These are phyloP conservation scores for Sicyos baderoa DNA, from an alignment of 306 rosid genomes.

Conservation along the genomic window DNA sequence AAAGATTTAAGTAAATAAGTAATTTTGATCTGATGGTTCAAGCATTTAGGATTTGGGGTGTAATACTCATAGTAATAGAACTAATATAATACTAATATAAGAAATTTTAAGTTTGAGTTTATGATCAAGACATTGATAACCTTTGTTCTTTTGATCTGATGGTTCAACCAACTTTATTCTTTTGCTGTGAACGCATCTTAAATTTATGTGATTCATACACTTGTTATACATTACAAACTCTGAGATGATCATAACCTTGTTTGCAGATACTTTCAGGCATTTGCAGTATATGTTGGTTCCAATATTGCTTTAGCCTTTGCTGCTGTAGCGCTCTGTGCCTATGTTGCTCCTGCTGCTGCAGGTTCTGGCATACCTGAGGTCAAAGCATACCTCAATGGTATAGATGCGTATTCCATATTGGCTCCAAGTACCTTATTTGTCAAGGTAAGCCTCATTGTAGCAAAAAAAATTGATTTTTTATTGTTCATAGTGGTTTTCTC, in stretches of 20 bases:
- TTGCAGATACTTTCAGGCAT: slow-evolving; percentile 63
- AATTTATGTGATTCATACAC: neutral
- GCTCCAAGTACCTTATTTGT: slow-evolving; percentile 76
- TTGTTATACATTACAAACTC: slow-evolving; percentile 10
- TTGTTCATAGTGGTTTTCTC: neutral
- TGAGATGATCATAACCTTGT: slow-evolving; percentile 25
- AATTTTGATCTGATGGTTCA: no score
- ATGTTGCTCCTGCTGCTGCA: slow-evolving; percentile 73
- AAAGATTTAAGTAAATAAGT: no score
- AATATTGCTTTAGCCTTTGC: slow-evolving; percentile 48
- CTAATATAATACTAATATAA: no score
- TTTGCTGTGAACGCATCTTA: no score
- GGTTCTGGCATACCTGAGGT: slow-evolving; percentile 95
- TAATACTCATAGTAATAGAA: no score
- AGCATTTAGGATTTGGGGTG: no score
- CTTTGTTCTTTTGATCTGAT: no score
- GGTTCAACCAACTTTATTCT: no score
- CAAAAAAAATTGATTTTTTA: no score
- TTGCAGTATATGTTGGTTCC: slow-evolving; percentile 36
- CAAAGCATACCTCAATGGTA: slow-evolving; percentile 79
- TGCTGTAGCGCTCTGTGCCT: slow-evolving; percentile 61
- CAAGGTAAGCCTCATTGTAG: slow-evolving; percentile 38
- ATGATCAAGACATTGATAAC: no score
- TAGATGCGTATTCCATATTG: slow-evolving; percentile 62
- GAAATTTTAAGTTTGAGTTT: no score